Evolutionary conservation across 495 filamentous ascomycete species (phyloP).

Genomic region (Penicillium cataractarum): DNA sequence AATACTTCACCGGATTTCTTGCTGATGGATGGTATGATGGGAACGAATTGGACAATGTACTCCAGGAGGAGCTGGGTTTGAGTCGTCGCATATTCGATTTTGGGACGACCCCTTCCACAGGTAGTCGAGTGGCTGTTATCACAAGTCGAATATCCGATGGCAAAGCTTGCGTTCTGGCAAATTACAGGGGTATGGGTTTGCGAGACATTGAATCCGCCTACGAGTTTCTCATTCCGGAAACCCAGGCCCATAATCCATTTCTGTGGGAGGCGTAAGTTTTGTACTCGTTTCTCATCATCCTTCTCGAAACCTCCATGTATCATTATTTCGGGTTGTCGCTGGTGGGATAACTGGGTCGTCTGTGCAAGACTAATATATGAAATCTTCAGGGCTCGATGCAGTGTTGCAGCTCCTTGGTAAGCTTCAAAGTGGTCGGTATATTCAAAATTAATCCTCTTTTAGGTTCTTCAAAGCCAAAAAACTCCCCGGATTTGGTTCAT

Average conservation of each 20-base stretch:
- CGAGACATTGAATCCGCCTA: conserved; percentile 15
- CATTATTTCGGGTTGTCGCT: too few relatives aligned
- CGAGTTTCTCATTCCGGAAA: conserved; percentile 17
- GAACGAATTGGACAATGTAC: too few relatives aligned
- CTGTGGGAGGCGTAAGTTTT: conserved; percentile 25
- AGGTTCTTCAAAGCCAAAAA: conserved; percentile 38
- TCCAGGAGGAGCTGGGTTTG: conserved; percentile 7
- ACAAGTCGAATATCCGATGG: conserved; percentile 28
- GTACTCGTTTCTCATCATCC: too few relatives aligned
- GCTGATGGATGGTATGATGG: conserved; percentile 7
- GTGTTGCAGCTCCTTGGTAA: conserved; percentile 29
- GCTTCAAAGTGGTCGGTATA: background rate
- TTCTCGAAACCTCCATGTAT: too few relatives aligned
- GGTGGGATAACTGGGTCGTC: too few relatives aligned
- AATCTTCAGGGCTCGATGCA: conserved; percentile 17
- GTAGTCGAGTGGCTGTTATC: conserved; percentile 22
- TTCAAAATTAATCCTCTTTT: background rate
- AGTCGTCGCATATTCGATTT: conserved; percentile 20
- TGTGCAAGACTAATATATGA: background rate
- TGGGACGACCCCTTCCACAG: conserved; percentile 3
- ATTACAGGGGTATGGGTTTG: conserved; percentile 21
- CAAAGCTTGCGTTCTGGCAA: conserved; percentile 22
- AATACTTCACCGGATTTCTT: conserved; percentile 10
- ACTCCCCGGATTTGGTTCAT: conserved; percentile 33
- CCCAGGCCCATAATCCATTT: conserved; percentile 16